phyloP scores from a whole-genome alignment of 2,329 filamentous ascomycete genomes.

The Elsinoe fawcettii region DNA sequence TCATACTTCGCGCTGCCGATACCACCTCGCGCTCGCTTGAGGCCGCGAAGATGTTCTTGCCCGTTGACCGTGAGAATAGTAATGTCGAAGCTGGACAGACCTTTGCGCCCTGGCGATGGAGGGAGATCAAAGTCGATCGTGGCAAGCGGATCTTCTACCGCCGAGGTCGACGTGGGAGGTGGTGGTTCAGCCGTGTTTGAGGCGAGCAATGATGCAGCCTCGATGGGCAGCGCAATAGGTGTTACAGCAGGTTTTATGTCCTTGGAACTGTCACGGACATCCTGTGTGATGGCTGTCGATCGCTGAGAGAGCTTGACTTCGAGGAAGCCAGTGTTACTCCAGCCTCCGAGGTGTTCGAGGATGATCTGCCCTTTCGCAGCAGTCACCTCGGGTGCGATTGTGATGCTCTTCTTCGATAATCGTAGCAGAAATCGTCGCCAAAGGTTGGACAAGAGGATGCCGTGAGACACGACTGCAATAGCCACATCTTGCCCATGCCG shows the following conservation, averaged over 20 bases:
- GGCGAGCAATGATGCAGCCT: neutral
- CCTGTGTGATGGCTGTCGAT: neutral
- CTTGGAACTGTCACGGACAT: too few species aligned
- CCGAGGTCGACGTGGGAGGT: neutral
- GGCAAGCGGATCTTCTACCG: neutral
- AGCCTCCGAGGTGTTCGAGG: conserved; percentile 50
- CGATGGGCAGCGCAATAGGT: too few species aligned
- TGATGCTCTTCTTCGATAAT: conserved; percentile 43
- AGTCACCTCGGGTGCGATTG: conserved; percentile 37
- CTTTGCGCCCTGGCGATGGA: neutral
- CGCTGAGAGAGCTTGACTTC: conserved; percentile 25
- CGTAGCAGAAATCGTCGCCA: conserved; percentile 55
- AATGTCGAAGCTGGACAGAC: conserved; percentile 37
- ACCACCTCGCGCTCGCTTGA: conserved; percentile 74
- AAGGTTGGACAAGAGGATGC: conserved; percentile 66
- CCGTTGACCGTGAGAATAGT: conserved; percentile 59
- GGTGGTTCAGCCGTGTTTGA: neutral
- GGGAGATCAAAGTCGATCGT: neutral
- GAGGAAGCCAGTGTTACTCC: conserved; percentile 60
- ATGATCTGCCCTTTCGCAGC: conserved; percentile 31
- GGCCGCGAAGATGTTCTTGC: conserved; percentile 59
- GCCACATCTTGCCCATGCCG: conserved; percentile 26
- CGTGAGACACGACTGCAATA: conserved; percentile 70
- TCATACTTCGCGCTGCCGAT: conserved; percentile 74
- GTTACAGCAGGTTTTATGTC: too few species aligned